Base-by-base conservation (phyloP, 108 stramenopile species). In the Nannochloropsis salina region DNA sequence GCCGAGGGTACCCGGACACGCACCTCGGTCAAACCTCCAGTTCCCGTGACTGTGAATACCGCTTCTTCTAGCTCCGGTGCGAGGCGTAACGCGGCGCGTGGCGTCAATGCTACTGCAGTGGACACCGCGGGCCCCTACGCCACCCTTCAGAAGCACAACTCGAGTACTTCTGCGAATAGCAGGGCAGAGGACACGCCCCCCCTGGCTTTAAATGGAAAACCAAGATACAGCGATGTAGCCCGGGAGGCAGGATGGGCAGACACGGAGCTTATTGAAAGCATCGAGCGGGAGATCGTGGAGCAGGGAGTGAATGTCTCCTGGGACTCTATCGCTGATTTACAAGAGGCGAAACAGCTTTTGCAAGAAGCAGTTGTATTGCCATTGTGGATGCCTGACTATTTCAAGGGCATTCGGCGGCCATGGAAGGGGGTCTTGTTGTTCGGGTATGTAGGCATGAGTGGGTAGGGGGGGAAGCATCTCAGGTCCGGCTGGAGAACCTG, bases 301-400 rank as follows among this genome's bases (percentile, higher is more conserved):
- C 80, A 81, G 51, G 86, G 89, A 9, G 86, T 86, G 42, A 44
- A 42, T n/a, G 85, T 86, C 31, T 86, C 89, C 18, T 89, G 89
- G 89, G 91, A 91, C 20, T 82, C 85, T 51, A 91, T 90, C 74
- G 87, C 90, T 18, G 92, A 91, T 80, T 41, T 89, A 41, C 90
- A 88, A 61, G 87, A 90, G 11, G 97, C 95, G 51, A 96, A 98
- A 83, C 95, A 95, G 83, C 85, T 94, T 9, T 84, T 98, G 8
- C 95, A 98, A 85, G 97, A 98, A 88, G 94, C 96, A 45, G 96
- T 95, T 0, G 94, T 97, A 47, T 89, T 97, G 11, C 96, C 97
- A 1, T 85, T 96, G 81, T 89, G 96, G 80, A 93, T 96, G 92
- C 97, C 96, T 15, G 95, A 97, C 86, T 92, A 96, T 82, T 98